Percentiles rank a stretch among this genome's conserved stretches.
Evolutionary conservation across 805 yeast species (phyloP).

Genomic region (Pichia paraexigua): DNA sequence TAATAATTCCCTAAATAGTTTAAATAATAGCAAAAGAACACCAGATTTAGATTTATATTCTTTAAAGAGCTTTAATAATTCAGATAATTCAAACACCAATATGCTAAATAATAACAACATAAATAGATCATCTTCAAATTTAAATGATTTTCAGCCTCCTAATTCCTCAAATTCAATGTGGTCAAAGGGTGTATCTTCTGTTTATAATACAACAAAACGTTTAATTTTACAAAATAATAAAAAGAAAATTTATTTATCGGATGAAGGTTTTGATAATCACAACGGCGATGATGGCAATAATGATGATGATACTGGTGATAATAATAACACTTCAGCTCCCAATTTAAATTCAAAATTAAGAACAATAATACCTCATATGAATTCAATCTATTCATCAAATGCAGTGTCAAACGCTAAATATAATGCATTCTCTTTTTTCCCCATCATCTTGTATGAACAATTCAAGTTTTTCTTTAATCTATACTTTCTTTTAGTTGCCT

Average conservation of each 20-base stretch:
- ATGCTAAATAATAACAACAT: neutral
- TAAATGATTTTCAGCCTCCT: neutral
- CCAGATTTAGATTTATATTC: conserved; percentile 24
- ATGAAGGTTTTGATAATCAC: conserved; percentile 6
- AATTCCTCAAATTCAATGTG: conserved; percentile 21
- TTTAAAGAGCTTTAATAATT: conserved; percentile 19
- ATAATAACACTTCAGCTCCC: too few species aligned
- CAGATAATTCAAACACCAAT: conserved; percentile 1
- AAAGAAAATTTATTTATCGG: conserved; percentile 22
- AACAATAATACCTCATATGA: conserved; percentile 33
- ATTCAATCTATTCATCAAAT: conserved; percentile 46
- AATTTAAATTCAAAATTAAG: conserved; percentile 16
- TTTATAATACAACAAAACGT: conserved; percentile 21
- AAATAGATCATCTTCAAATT: neutral
- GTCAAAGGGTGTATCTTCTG: conserved; percentile 24
- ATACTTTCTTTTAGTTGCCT: conserved; percentile 85
- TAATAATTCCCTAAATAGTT: neutral
- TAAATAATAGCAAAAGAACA: conserved; percentile 16
- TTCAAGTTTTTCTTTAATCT: conserved; percentile 94
- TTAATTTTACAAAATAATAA: conserved; percentile 19
- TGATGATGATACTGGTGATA: too few species aligned
- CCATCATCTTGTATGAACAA: conserved; percentile 86
- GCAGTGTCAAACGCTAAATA: conserved; percentile 92
- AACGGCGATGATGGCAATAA: conserved; percentile 12
- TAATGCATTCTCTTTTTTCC: conserved; percentile 79